Evolutionary conservation across 2,329 filamentous ascomycete species (phyloP).

Genomic region (Pseudogymnoascus sp.): DNA sequence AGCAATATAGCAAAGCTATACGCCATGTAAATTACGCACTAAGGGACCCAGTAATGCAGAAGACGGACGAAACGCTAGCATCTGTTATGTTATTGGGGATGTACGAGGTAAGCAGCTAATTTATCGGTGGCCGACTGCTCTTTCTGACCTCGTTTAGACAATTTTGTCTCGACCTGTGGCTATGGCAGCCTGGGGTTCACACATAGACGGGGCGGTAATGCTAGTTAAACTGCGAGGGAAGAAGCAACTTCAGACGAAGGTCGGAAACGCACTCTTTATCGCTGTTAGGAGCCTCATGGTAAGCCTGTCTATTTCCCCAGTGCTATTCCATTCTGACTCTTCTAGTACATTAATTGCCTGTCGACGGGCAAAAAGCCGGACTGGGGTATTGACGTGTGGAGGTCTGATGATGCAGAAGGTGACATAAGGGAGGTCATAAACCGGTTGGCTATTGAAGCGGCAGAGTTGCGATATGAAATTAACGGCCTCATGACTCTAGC

Average conservation of each 20-base stretch:
- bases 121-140: neutral
- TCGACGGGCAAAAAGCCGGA: constrained; percentile 43
- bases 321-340: constrained; percentile 24
- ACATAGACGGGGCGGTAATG: constrained; percentile 56
- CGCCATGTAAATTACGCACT: constrained; percentile 45
- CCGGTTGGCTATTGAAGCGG: constrained; percentile 43
- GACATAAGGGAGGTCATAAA: constrained; percentile 36
- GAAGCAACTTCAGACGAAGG: constrained; percentile 44
- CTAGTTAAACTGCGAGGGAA: constrained; percentile 50
- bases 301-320: constrained; percentile 16
- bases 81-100: constrained; percentile 51
- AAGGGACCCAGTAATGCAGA: constrained; percentile 39
- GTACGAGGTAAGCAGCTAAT: constrained; percentile 41
- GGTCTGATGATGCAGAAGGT: constrained; percentile 40
- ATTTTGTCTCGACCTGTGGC: constrained; percentile 45
- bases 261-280: constrained; percentile 48
- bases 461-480: constrained; percentile 47
- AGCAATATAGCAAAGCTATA: constrained; percentile 47
- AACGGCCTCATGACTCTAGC: constrained; percentile 41
- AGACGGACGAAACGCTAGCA: constrained; percentile 49
- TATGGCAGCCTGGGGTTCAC: constrained; percentile 52
- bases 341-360: constrained; percentile 51
- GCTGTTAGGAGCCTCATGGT: constrained; percentile 55
- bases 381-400: constrained; percentile 53
- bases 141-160: constrained; percentile 25